Evolutionary conservation across 805 yeast species (phyloP).

Genomic region (Isabelozyma rhagii): DNA sequence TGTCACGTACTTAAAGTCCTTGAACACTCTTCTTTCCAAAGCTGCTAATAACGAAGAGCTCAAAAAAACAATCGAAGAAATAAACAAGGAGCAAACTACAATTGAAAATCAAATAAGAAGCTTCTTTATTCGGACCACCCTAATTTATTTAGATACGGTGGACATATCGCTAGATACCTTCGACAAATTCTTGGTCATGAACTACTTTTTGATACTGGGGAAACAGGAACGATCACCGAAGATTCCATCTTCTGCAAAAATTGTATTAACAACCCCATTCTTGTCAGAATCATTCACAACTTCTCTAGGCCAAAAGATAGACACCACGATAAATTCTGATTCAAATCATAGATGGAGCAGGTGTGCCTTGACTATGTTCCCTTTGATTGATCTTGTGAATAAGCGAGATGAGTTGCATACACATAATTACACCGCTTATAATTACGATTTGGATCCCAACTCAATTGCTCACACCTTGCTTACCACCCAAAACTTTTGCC

Average conservation of each 20-base stretch:
- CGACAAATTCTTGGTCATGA: background rate
- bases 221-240: background rate
- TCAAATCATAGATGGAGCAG: conserved; percentile 35
- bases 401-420: conserved; percentile 28
- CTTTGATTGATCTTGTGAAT: conserved; percentile 30
- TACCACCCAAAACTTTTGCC: conserved; percentile 27
- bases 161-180: background rate
- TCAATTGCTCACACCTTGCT: conserved; percentile 13
- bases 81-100: conserved; percentile 13
- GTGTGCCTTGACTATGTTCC: conserved; percentile 34
- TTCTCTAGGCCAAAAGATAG: conserved; percentile 8
- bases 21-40: conserved; percentile 5
- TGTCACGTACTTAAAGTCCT: conserved; percentile 12
- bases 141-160: conserved; percentile 2
- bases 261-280: conserved; percentile 26
- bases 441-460: conserved; percentile 4
- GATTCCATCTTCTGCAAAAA: conserved; percentile 12
- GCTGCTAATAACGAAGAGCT: conserved; percentile 3
- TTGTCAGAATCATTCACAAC: conserved; percentile 30
- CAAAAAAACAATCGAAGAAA: too few relatives aligned
- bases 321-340: conserved; percentile 19
- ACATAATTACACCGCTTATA: conserved; percentile 22
- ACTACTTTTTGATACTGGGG: background rate
- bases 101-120: conserved; percentile 13
- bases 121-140: conserved; percentile 16